Percentiles rank a stretch among this genome's conserved stretches.
Conservation (phyloP, 495 filamentous ascomycete species). For the Aspergillus wentii region DNA sequence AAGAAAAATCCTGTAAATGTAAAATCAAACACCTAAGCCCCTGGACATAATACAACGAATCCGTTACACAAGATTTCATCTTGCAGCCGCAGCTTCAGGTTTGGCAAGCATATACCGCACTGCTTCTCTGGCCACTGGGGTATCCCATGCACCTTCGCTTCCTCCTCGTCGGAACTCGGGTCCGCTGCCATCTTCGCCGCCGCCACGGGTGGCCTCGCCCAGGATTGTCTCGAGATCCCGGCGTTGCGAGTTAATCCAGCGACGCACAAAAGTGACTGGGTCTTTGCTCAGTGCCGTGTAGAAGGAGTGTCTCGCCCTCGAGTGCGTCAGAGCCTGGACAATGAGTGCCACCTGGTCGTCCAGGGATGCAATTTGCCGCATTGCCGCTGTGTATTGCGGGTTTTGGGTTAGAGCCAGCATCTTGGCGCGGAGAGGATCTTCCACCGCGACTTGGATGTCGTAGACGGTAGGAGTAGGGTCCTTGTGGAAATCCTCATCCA, state of each 20-base stretch:
- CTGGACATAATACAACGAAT: not conserved
- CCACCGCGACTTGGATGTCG: conserved; percentile 80
- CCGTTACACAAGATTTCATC: too few relatives aligned
- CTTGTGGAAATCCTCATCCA: conserved; percentile 77
- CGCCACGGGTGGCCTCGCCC: conserved; percentile 70
- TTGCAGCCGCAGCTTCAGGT: conserved; percentile 32
- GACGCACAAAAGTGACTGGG: conserved; percentile 72
- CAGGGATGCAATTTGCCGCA: conserved; percentile 64
- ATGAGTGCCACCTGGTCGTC: conserved; percentile 83
- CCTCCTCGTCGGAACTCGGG: conserved; percentile 58
- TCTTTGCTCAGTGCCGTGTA: conserved; percentile 70
- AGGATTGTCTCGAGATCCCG: conserved; percentile 85
- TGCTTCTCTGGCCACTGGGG: conserved; percentile 39
- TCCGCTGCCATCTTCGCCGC: conserved; percentile 55
- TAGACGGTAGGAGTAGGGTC: conserved; percentile 67
- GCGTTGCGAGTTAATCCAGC: conserved; percentile 84
- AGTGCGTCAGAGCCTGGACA: conserved; percentile 69
- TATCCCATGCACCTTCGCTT: conserved; percentile 49
- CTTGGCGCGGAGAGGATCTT: conserved; percentile 70
- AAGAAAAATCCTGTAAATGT: conserved; percentile 6
- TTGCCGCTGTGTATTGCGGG: conserved; percentile 45
- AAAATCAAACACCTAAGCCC: conserved; percentile 3
- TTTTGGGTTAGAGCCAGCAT: conserved; percentile 55
- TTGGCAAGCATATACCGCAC: conserved; percentile 47
- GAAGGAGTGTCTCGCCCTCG: conserved; percentile 83